phyloP scores from a whole-genome alignment of 768 basidiomycete species.

The Collybiopsis luxurians region DNA sequence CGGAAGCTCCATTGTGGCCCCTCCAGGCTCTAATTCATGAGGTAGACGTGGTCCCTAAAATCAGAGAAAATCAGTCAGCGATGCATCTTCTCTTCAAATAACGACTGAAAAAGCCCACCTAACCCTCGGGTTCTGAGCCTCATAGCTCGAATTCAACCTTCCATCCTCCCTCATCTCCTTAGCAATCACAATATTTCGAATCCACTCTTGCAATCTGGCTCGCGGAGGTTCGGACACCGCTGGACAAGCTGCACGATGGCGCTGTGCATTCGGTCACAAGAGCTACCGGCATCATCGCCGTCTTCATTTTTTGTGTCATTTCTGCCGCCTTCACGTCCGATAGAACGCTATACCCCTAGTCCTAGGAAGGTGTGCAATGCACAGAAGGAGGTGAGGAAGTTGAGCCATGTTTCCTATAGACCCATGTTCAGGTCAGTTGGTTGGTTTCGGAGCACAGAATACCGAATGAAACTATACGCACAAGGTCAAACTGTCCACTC shows the following conservation, averaged over 20 bases:
- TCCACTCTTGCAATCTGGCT: slow-evolving; percentile 38
- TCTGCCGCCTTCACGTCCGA: no score
- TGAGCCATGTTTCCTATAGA: slow-evolving; percentile 35
- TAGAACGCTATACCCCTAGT: slow-evolving; percentile 38
- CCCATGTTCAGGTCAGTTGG: not conserved
- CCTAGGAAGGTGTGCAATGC: slow-evolving; percentile 45
- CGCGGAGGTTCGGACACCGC: slow-evolving; percentile 37
- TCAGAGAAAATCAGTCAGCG: no score
- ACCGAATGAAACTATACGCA: no score
- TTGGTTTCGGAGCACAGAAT: not conserved
- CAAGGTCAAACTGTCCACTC: not conserved
- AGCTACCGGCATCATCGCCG: no score
- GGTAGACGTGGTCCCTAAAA: not conserved
- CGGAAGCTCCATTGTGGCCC: no score
- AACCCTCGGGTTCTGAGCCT: slow-evolving; percentile 24
- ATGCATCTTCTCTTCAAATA: no score
- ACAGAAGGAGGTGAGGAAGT: slow-evolving; percentile 36
- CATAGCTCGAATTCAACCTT: slow-evolving; percentile 28
- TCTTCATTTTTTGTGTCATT: slow-evolving; percentile 29
- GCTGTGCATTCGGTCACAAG: slow-evolving; percentile 37
- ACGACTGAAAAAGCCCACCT: no score
- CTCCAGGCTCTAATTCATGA: slow-evolving; percentile 1
- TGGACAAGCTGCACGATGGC: slow-evolving; percentile 38
- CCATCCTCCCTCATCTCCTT: slow-evolving; percentile 27
- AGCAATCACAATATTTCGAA: slow-evolving; percentile 35